Evolutionary conservation across 2,329 filamentous ascomycete genomes (phyloP), one percentile per base, ranked within the genome.

Genomic region (Pyrenophora graminea): DNA sequence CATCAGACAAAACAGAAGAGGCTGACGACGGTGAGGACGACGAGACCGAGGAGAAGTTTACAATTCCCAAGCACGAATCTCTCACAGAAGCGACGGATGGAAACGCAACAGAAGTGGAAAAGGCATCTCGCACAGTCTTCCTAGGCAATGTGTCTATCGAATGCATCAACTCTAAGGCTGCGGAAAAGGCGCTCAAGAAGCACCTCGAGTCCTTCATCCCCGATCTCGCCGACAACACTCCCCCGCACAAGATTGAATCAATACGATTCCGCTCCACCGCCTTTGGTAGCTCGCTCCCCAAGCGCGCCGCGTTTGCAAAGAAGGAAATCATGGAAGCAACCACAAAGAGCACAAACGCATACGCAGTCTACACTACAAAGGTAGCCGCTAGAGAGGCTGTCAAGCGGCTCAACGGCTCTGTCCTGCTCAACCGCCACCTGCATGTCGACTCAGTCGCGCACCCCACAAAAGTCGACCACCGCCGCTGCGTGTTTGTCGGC

Each of bases 221-320:
- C 62, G 80, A 71, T 62, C 77, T 77, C 56, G 69, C 74, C 37
- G 70, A 75, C 51, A 71, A 74, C 36, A 77, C 77, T 17, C 71
- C 75, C 10, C 77, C 80, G 17, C 88, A 90, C 74, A 92, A 89
- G 66, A 80, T 99, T 38, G 90, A 96, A 71, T 96, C 92, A 2
- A 81, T 99, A 54, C 90, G 94, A 18, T 99, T 97, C 80, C 90
- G 94, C 51, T 97, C 93, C 6, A 90, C 91, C 12, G 89, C 94
- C 2, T 97, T 95, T 72, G 83, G 88, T 4, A 85, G 85, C 23
- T 83, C 85, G 13, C 82, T 97, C 49, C 94, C 94, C 42, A 97
- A 96, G 77, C 90, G 93, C 56, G 94, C 93, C n/a, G 89, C 94
- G 19, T 97, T 86, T 72, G 94, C 93, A 55, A 95, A 90, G 64